Base-by-base conservation (phyloP, 148 eudicot genomes). In the Chenopodium quinoa region DNA sequence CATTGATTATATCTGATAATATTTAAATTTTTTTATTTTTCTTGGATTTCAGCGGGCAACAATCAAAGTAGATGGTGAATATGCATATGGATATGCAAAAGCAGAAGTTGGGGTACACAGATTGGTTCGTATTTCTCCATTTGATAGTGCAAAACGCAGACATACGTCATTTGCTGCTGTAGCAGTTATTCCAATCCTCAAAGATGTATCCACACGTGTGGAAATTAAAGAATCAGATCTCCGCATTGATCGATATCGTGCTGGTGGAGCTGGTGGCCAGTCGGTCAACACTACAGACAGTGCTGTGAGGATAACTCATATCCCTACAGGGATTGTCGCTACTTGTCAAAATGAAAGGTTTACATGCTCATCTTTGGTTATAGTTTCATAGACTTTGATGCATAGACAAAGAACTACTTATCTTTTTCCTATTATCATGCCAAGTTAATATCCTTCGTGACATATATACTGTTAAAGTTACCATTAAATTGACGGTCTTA, bases 141-240 rank as follows among this genome's bases (percentile, higher is more conserved):
- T 97, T 75, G 99, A 97, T 79, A 97, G 95, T 68, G 93, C 92
- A 29, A 97, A 90, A 84, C 93, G 98, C 60, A 84, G 97, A 76
- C 98, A 97, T 81, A 97, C 98, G 77, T 97, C 99, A 63, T 97
- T 94, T 90, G 91, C 98, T 72, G 97, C 99, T 75, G 99, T 97
- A 76, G 99, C 97, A 60, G 99, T 97, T 75, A 97, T 91, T 79
- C 99, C 99, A 12, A 94, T 97, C 78, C 92, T 94, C 44, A 92
- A 90, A 71, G 94, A 97, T 50, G 87, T 85, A 56, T 91, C 91
- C 23, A 80, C 93, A 76, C 97, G 79, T 79, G 90, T 91, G 71
- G 94, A 94, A 82, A 97, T 97, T 46, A 97, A 94, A 81, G 99
- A 97, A 86, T 94, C 97, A 13, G 99, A 97, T 91, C 97, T 97